These are phyloP conservation scores for Ceratobasidium sp. DNA, from an alignment of 1,284 basidiomycete species.

Conservation along the genomic window DNA sequence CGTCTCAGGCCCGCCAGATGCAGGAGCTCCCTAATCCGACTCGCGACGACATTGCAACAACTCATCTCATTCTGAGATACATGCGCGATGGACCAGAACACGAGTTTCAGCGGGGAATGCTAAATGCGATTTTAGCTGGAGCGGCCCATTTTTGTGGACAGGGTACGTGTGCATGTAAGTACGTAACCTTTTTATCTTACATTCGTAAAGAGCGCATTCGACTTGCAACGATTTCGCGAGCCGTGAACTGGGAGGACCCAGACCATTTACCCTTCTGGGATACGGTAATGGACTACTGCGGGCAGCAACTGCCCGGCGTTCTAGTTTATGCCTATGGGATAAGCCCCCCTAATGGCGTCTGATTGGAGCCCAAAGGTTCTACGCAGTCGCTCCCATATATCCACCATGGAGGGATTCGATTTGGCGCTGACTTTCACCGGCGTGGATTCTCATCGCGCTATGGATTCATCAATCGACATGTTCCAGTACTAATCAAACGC, in stretches of 20 bases:
- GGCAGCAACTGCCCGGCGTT: neutral
- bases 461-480: neutral
- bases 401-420: neutral
- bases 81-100: neutral
- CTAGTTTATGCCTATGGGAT: neutral
- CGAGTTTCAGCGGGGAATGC: neutral
- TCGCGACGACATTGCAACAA: neutral
- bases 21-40: neutral
- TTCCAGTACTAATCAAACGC: neutral
- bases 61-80: neutral
- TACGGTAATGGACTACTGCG: neutral
- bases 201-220: neutral
- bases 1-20: neutral
- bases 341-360: neutral
- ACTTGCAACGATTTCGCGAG: neutral
- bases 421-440: neutral
- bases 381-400: neutral
- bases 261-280: neutral
- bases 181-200: conserved; percentile 1
- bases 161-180: no score
- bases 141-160: no score
- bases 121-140: neutral
- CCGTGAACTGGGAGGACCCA: neutral
- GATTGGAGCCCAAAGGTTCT: neutral
- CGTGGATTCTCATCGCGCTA: neutral